Evolutionary conservation across 768 basidiomycete genomes (phyloP), one percentile per base, ranked within the genome.

Genomic region (Pilatotrama ljubarskyi): DNA sequence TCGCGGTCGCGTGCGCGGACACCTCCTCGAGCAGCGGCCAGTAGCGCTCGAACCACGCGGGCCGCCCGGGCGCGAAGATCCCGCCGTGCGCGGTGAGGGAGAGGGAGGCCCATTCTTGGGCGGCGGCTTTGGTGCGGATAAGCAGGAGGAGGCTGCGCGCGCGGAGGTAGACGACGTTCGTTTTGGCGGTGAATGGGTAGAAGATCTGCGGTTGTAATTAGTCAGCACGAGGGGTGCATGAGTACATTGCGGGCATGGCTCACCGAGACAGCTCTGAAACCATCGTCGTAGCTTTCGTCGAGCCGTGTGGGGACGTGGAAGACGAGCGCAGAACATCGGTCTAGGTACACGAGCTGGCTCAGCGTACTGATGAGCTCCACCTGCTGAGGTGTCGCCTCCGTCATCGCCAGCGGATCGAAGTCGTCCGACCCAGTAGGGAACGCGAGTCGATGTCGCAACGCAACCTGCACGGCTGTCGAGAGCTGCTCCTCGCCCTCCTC

Each of bases 1-100:
- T 49, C 18, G 54, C 52, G 10, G 64, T 26, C 48, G 53, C 46
- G 55, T 68, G 67, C 40, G 61, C 54, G 36, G 63, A 44, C 18
- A 66, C 52, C 36, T 68, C 64, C 36, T 67, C 64, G 17, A 70
- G 56, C 9, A 64, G 58, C 35, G 66, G 57, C 67, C 67, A 70
- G 63, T 68, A 70, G 20, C 55, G 42, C 15, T 55, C 50, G 48
- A 65, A 66, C 67, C 67, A 67, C 46, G 62, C 61, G 7, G 47
- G 53, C 15, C 59, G 64, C 10, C 43, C 61, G 32, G 60, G 38
- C 36, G 54, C n/a, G 46, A 57, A 62, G 41, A 57, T 14, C 41
- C 46, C 51, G 25, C 54, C 47, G 54, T 51, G 53, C 43, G 58
- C 11, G 56, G 29, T 18, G 25, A 59, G 14, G 22, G 51, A 25